Evolutionary conservation across 495 filamentous ascomycete genomes (phyloP).

Genomic region (Gamarada debralockiae): DNA sequence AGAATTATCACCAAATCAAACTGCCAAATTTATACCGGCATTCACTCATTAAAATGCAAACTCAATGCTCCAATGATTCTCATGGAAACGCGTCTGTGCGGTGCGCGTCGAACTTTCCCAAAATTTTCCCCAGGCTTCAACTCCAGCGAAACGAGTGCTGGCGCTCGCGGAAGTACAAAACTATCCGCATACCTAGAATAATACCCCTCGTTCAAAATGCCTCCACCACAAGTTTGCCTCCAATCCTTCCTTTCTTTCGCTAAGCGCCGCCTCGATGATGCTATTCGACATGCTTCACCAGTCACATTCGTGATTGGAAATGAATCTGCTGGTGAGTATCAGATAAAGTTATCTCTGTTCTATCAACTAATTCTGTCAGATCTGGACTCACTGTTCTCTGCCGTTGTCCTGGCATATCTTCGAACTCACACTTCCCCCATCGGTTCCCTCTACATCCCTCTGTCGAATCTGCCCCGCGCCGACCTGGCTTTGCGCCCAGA

Average conservation of each 20-base stretch:
- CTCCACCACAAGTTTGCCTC: slow-evolving; percentile 17
- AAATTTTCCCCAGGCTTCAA: too few species aligned
- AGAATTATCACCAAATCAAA: too few species aligned
- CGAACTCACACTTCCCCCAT: slow-evolving; percentile 49
- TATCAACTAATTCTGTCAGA: slow-evolving; percentile 41
- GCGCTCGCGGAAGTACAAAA: too few species aligned
- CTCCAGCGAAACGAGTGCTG: too few species aligned
- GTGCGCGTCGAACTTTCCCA: too few species aligned
- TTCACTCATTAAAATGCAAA: too few species aligned
- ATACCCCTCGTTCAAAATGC: slow-evolving; percentile 17
- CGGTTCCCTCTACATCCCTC: slow-evolving; percentile 64
- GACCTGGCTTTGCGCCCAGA: slow-evolving; percentile 78
- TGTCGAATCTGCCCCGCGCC: slow-evolving; percentile 69
- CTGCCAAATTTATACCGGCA: too few species aligned
- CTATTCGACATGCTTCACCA: slow-evolving; percentile 25
- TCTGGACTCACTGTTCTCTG: slow-evolving; percentile 85
- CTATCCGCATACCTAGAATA: too few species aligned
- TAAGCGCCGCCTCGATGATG: slow-evolving; percentile 8
- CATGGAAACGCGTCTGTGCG: too few species aligned
- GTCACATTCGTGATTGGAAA: slow-evolving; percentile 68
- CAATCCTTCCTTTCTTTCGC: slow-evolving; percentile 20
- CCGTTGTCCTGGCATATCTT: slow-evolving; percentile 83
- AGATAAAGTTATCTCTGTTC: background rate
- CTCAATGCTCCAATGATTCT: too few species aligned
- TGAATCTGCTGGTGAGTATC: slow-evolving; percentile 58